Evolutionary conservation across 176 grass and related monocot species (phyloP), one percentile per base, ranked within the genome.

Genomic region (Secale cereale): DNA sequence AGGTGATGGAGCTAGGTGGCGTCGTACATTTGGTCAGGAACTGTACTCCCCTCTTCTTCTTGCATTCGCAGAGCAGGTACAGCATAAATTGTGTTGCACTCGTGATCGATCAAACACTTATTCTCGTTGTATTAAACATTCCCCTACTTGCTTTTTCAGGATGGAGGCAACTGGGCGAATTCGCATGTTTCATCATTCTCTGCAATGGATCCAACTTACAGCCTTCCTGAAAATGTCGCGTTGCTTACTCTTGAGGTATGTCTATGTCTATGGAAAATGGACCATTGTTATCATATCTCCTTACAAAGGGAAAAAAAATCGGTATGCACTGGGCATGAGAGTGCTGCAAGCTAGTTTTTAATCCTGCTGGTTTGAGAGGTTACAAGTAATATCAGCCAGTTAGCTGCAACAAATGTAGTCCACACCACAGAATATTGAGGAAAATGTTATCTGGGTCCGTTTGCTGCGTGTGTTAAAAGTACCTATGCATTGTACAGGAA

Each of bases 11-110:
- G 83, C 93, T 72, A 95, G 78, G 83, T 98, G 95, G 95, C 91
- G 93, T 23, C 91, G 91, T 43, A 92, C 87, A 69, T 94, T 95
- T 92, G 93, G 93, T 65, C 95, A 98, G 83, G 95, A 98, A 89
- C 90, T 98, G 35, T 98, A 98, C 87, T 98, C 93, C 41, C 95
- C 95, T 86, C 93, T 98, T 76, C 89, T 98, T 68, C 78, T 98
- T 86, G 91, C 96, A 70, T 98, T 98, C 86, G 85, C 96, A 75
- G 87, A 93, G 77, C 86, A 92, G 96, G 96, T 98, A 89, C 69
- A 69, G 20, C 23, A 56, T 63, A 54, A 12, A 79, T 86, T 57
- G 71, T 85, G 28, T 82, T 66, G 59, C 56, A 68, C 35, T 63
- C 36, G 64, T 89, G 69, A 66, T 77, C 82, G 54, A 66, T 77